Evolutionary conservation across 768 basidiomycete genomes (phyloP), one percentile per base, ranked within the genome.

Genomic region (Boletus coccyginus): DNA sequence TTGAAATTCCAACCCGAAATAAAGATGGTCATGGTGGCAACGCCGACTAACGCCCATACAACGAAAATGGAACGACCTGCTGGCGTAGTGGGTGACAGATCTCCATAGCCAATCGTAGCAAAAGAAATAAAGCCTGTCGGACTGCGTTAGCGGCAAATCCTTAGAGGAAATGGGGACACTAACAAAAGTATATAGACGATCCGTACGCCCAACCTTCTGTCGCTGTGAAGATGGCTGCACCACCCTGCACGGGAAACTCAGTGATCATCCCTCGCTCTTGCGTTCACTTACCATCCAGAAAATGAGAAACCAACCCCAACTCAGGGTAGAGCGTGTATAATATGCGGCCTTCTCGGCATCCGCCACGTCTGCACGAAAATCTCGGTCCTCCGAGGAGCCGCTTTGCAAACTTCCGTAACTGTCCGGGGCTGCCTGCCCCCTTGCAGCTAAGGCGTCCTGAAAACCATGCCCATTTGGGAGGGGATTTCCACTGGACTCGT

Each of bases 61-160:
- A 91, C 79, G 66, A 92, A 92, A 33, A 92, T 77, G 14, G 87
- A 82, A 24, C 88, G 82, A 12, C 90, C 91, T 4, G 86, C 82
- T 12, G 86, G 81, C 0, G 87, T 84, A 47, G 67, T 65, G 0
- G 88, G 90, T 0, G 80, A 60, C 14, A 77, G 73, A 62, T 92
- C 90, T 70, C 81, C 85, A 60, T 85, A 89, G 14, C 90, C 90
- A 31, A 91, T 84, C 1, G 87, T 90, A 1, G 82, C 82, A 72
- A 92, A 91, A 11, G 87, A 70, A 49, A 87, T 73, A 62, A 89
- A 86, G 65, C 88, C 88, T 90, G 57, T 33, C 3, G 16, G 41
- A 24, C 27, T 44, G 3, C 21, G 8, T 40, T 45, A 47, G 45
- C 13, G 16, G 19, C 36, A 1, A 21, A 17, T 19, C 27, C 8